A percentile compares a stretch with the other conserved stretches of the same genome.
Evolutionary conservation across 768 basidiomycete species (phyloP).

Genomic region (Naganishia onofrii): DNA sequence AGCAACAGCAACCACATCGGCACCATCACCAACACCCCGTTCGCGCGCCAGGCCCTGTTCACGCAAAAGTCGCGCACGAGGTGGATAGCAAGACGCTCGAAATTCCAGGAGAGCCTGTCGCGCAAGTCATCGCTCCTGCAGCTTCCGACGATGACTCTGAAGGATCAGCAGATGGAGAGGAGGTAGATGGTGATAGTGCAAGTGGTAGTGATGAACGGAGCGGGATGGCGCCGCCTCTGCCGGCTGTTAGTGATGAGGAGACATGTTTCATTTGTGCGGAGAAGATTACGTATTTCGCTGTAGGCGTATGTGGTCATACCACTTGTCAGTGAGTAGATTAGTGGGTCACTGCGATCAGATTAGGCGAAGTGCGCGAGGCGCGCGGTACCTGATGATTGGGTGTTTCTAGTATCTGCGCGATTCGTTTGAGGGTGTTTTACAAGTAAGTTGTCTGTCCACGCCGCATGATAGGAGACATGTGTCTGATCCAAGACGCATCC

Average conservation of each 20-base stretch:
- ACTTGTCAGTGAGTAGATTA: slow-evolving; percentile 77
- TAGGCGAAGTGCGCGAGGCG: no score
- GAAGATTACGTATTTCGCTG: slow-evolving; percentile 80
- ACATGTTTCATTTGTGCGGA: slow-evolving; percentile 93
- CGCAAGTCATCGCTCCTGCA: slow-evolving; percentile 12
- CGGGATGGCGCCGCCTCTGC: slow-evolving; percentile 28
- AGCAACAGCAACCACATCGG: not conserved
- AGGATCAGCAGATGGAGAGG: not conserved
- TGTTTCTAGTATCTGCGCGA: slow-evolving; percentile 64
- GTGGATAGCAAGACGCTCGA: slow-evolving; percentile 7
- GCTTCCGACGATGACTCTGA: not conserved
- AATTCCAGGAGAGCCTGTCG: slow-evolving; percentile 4
- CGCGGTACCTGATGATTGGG: no score
- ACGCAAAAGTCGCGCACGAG: slow-evolving; percentile 3
- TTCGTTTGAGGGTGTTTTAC: slow-evolving; percentile 84
- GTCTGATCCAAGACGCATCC: not conserved
- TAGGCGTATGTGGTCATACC: slow-evolving; percentile 87
- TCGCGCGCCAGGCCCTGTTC: slow-evolving; percentile 4
- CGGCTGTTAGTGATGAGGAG: slow-evolving; percentile 34
- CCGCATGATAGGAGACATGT: not conserved
- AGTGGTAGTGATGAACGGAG: slow-evolving; percentile 15
- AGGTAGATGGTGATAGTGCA: slow-evolving; percentile 1
- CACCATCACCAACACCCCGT: not conserved
- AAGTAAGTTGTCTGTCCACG: slow-evolving; percentile 55
- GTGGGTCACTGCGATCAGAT: no score